phyloP scores from a whole-genome alignment of 495 filamentous ascomycete genomes.

The Aspergillus sclerotiicarbonarius region DNA sequence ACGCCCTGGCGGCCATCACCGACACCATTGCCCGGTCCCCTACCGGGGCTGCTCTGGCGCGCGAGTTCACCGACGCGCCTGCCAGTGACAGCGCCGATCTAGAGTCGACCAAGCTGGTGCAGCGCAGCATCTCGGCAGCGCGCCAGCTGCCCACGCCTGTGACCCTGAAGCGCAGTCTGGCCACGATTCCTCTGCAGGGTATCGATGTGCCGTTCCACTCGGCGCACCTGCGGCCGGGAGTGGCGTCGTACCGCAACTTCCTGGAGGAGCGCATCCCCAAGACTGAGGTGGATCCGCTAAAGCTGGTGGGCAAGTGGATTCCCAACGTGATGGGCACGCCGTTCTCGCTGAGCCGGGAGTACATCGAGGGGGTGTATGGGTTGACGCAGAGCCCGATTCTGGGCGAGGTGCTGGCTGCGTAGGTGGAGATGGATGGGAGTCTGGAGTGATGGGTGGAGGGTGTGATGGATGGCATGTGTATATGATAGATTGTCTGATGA shows the following conservation, averaged over 20 bases:
- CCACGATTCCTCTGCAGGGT: slow-evolving; percentile 3
- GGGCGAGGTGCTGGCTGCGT: background rate
- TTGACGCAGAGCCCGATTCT: background rate
- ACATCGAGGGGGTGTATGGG: background rate
- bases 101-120: background rate
- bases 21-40: background rate
- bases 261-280: slow-evolving; percentile 13
- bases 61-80: background rate
- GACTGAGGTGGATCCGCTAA: slow-evolving; percentile 8
- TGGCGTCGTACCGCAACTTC: slow-evolving; percentile 17
- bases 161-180: background rate
- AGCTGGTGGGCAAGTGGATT: slow-evolving; percentile 18
- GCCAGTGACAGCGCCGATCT: background rate
- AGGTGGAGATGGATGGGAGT: background rate
- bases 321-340: slow-evolving; percentile 20
- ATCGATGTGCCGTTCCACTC: slow-evolving; percentile 11
- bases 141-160: background rate
- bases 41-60: background rate
- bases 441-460: background rate
- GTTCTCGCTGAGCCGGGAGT: slow-evolving; percentile 7
- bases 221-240: slow-evolving; percentile 5
- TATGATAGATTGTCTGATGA: background rate
- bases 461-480: background rate
- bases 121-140: background rate
- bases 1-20: background rate